phyloP scores from a whole-genome alignment of 1,284 basidiomycete species.

The Polyporus tsugae region DNA sequence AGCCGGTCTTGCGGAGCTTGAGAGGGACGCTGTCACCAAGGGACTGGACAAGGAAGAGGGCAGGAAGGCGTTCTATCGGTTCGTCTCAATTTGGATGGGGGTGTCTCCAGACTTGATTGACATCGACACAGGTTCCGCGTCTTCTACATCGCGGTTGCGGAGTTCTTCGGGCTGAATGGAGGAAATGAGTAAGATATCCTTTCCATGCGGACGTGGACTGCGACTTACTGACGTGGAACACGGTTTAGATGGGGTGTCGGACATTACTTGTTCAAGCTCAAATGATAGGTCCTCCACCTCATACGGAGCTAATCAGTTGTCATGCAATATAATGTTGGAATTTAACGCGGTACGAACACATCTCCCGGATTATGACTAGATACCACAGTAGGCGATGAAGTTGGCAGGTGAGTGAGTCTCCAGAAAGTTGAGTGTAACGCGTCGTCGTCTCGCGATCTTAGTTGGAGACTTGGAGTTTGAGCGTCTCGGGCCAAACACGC shows the following conservation, averaged over 20 bases:
- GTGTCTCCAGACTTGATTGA: background rate
- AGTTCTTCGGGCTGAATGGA: conserved; percentile 72
- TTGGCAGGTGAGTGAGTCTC: background rate
- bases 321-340: background rate
- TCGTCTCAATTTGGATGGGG: background rate
- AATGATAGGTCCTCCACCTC: conserved; percentile 20
- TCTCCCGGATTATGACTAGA: background rate
- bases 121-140: conserved; percentile 62
- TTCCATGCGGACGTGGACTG: background rate
- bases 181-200: conserved; percentile 67
- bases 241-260: conserved; percentile 58
- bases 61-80: conserved; percentile 68
- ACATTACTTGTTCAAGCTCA: conserved; percentile 59
- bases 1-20: conserved; percentile 61
- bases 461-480: background rate
- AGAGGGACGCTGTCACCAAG: conserved; percentile 56
- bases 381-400: background rate
- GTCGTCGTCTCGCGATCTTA: background rate
- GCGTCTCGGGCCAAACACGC: background rate
- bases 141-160: conserved; percentile 81
- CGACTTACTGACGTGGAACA: background rate
- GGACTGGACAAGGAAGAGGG: conserved; percentile 60
- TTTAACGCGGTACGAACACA: background rate
- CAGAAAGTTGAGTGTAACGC: background rate
- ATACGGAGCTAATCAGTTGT: background rate